Percentiles rank a stretch among this genome's conserved stretches.
These are phyloP conservation scores for Nymphaea colorata DNA, from an alignment of 164 flowering plant genomes.

Conservation along the genomic window DNA sequence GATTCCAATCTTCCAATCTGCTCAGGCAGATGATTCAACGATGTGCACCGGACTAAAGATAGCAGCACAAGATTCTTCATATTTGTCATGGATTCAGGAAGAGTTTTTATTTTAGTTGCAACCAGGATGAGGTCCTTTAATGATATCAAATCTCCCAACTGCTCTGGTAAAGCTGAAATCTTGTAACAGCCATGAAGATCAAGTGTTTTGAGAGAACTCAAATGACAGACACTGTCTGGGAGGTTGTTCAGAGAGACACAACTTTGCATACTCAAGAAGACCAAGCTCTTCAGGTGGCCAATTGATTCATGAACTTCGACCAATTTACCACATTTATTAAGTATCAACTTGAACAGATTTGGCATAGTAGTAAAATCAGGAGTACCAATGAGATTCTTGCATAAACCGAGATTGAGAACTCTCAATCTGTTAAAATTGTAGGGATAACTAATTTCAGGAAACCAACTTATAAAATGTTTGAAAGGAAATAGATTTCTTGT, in stretches of 20 bases:
- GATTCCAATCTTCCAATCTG: too few species aligned
- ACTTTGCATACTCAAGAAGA: not conserved
- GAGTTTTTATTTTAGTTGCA: not conserved
- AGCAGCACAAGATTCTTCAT: too few species aligned
- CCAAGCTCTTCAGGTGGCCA: not conserved
- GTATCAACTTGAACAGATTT: not conserved
- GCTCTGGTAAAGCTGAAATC: not conserved
- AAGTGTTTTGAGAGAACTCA: not conserved
- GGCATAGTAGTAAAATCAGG: not conserved
- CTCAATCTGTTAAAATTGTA: not conserved
- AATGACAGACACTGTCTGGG: not conserved
- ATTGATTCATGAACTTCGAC: not conserved
- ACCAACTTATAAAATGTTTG: not conserved
- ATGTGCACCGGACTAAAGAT: too few species aligned
- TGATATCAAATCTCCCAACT: not conserved
- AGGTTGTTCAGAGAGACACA: not conserved
- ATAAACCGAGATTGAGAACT: not conserved
- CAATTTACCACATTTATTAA: not conserved
- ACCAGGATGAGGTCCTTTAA: not conserved
- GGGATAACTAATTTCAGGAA: not conserved
- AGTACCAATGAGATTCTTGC: not conserved
- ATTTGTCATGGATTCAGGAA: too few species aligned
- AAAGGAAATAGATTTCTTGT: not conserved
- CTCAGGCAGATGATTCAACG: too few species aligned
- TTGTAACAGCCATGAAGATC: not conserved